phyloP scores from a whole-genome alignment of 331 rosid species.

The Ulmus americana region DNA sequence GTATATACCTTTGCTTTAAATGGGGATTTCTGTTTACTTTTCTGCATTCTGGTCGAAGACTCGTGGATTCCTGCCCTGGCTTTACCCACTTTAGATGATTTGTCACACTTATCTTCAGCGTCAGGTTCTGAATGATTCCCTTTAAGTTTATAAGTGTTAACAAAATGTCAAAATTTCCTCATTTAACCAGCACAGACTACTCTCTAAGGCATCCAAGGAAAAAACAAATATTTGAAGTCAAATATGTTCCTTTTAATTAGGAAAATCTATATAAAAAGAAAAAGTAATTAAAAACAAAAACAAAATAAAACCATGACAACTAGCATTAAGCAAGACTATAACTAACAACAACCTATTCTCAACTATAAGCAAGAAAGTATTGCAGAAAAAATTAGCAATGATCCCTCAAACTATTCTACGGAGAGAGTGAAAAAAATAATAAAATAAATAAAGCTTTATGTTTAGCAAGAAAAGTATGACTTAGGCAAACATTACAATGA shows the following conservation, averaged over 20 bases:
- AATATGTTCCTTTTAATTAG: slow-evolving; percentile 8
- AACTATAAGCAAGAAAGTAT: too few relatives aligned
- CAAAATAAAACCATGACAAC: too few relatives aligned
- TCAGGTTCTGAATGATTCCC: slow-evolving; percentile 34
- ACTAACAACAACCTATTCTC: too few relatives aligned
- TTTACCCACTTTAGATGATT: slow-evolving; percentile 36
- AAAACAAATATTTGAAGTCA: slow-evolving; percentile 20
- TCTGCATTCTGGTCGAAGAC: slow-evolving; percentile 42
- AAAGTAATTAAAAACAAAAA: background rate
- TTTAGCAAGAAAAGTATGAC: too few relatives aligned
- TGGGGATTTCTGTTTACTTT: slow-evolving; percentile 55
- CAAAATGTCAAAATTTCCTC: slow-evolving; percentile 32
- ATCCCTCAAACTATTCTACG: too few relatives aligned
- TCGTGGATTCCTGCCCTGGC: slow-evolving; percentile 37
- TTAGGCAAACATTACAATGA: too few relatives aligned
- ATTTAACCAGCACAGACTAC: slow-evolving; percentile 47
- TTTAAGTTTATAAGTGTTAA: slow-evolving; percentile 46
- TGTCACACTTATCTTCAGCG: slow-evolving; percentile 33
- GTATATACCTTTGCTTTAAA: slow-evolving; percentile 42
- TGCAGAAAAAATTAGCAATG: too few relatives aligned
- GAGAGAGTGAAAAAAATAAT: too few relatives aligned
- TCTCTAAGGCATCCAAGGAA: slow-evolving; percentile 37
- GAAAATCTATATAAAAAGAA: background rate
- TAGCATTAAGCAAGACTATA: too few relatives aligned
- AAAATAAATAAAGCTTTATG: too few relatives aligned